phyloP scores from a whole-genome alignment of 129 eudicot species.

The Helianthus tuberosus region DNA sequence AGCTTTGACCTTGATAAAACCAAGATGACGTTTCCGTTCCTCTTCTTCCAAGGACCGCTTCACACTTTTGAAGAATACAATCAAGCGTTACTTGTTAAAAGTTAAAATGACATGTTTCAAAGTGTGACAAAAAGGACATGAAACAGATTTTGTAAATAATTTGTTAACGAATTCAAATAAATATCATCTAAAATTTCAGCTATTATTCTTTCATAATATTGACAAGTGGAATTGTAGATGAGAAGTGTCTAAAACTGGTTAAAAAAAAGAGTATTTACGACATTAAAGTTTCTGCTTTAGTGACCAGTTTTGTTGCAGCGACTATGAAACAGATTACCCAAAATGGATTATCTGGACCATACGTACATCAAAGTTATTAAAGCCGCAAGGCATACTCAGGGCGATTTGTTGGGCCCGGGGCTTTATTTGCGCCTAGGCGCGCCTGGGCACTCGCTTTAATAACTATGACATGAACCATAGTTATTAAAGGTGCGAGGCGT shows the following conservation, averaged over 20 bases:
- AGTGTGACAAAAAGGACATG: background rate
- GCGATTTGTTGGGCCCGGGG: no score
- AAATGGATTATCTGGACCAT: background rate
- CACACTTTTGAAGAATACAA: conserved; percentile 34
- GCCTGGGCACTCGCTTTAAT: no score
- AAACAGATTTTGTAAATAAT: background rate
- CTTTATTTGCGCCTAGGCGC: no score
- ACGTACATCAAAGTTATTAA: no score
- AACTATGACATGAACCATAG: no score
- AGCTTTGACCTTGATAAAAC: conserved; percentile 42
- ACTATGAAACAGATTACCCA: background rate
- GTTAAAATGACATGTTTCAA: no score
- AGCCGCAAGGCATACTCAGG: no score
- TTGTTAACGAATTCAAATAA: background rate
- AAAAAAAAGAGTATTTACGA: background rate
- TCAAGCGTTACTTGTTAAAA: conserved; percentile 2
- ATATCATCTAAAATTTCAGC: background rate
- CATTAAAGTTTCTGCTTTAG: background rate
- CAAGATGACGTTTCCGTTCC: conserved; percentile 35
- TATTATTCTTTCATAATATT: background rate
- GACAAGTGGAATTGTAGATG: background rate
- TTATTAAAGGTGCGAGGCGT: no score
- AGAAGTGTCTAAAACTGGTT: background rate
- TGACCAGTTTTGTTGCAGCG: background rate
- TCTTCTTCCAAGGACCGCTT: conserved; percentile 43